phyloP scores from a whole-genome alignment of 345 rosid genomes.

The Lumnitzera racemosa region DNA sequence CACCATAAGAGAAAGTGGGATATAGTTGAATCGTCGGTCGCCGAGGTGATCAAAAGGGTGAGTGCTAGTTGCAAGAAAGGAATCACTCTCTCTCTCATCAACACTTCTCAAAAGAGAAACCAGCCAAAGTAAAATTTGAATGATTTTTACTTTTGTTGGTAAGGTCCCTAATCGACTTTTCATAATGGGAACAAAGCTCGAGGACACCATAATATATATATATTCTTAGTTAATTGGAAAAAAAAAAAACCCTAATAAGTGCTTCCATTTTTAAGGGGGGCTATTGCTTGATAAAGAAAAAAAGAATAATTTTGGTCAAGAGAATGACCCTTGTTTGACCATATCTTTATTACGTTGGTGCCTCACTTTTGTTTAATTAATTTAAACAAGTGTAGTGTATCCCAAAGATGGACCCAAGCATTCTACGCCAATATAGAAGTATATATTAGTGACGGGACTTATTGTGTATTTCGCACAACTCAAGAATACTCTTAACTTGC shows the following conservation, averaged over 20 bases:
- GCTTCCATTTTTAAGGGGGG: background rate
- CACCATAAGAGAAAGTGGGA: constrained; percentile 5
- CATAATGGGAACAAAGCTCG: constrained; percentile 46
- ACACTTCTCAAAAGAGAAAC: constrained; percentile 1
- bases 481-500: too few species aligned
- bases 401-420: too few species aligned
- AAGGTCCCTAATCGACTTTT: constrained; percentile 5
- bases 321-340: background rate
- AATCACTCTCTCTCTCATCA: background rate
- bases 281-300: background rate
- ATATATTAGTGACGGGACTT: too few species aligned
- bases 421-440: too few species aligned
- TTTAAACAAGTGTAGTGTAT: too few species aligned
- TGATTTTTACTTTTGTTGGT: constrained; percentile 4
- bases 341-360: background rate
- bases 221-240: background rate
- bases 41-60: constrained; percentile 10
- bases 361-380: background rate
- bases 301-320: background rate
- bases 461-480: too few species aligned
- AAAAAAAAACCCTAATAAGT: background rate
- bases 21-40: background rate
- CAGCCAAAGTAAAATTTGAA: constrained; percentile 11
- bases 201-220: constrained; percentile 12
- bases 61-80: constrained; percentile 12